Percentiles rank a stretch among this genome's conserved stretches.
Conservation (phyloP, 306 rosid species). For the Trifolium dubium region DNA sequence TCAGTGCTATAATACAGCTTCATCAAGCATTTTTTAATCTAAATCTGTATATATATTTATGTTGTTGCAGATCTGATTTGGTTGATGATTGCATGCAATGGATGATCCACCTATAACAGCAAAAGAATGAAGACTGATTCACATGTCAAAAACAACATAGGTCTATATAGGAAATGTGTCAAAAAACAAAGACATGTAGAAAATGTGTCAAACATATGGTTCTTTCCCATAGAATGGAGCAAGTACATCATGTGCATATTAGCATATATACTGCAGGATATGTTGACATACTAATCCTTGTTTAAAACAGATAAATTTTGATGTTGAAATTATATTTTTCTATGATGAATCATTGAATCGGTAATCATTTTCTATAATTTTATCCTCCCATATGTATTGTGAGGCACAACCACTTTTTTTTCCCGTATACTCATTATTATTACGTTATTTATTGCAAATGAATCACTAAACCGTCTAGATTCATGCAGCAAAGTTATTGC, state of each 20-base stretch:
- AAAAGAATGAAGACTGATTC: background rate
- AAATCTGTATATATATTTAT: conserved; percentile 28
- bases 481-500: no score
- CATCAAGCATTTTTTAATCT: conserved; percentile 33
- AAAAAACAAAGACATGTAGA: background rate
- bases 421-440: no score
- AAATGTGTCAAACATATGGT: background rate
- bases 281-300: background rate
- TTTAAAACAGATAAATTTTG: background rate
- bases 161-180: background rate
- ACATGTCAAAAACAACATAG: background rate
- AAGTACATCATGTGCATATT: background rate
- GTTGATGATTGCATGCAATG: background rate
- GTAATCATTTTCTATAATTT: no score
- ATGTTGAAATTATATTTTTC: background rate
- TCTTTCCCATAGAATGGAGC: background rate
- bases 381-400: no score
- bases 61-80: background rate
- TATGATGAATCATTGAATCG: no score
- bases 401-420: no score
- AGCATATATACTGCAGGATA: background rate
- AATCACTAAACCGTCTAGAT: no score
- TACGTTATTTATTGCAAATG: no score
- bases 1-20: background rate
- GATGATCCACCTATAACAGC: background rate